Conservation (phyloP, 257 asterid genomes). For the Jaltomata sinuosa region DNA sequence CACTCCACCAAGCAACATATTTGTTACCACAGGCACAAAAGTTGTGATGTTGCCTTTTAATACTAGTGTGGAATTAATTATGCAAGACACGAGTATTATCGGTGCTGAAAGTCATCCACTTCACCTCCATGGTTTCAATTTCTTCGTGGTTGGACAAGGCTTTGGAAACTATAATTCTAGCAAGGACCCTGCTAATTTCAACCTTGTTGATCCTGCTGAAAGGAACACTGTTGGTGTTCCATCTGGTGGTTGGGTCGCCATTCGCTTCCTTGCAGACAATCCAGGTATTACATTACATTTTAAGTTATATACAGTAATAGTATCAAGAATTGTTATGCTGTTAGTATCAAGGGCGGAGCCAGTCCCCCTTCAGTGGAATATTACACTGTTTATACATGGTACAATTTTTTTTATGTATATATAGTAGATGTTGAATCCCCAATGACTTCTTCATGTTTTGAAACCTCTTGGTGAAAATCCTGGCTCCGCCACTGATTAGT, state of each 20-base stretch:
- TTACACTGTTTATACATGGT: no score
- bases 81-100: conserved; percentile 61
- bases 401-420: no score
- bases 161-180: conserved; percentile 45
- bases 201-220: conserved; percentile 52
- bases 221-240: conserved; percentile 62
- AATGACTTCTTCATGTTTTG: no score
- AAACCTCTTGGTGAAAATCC: no score
- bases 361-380: no score
- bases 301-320: not conserved
- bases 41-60: conserved; percentile 34
- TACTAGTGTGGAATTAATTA: conserved; percentile 40
- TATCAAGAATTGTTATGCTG: not conserved
- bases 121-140: conserved; percentile 63
- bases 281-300: conserved; percentile 33
- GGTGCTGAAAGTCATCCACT: conserved; percentile 58
- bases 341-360: no score
- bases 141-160: conserved; percentile 54
- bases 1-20: conserved; percentile 28
- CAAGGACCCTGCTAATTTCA: conserved; percentile 41
- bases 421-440: no score
- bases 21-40: conserved; percentile 39
- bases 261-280: conserved; percentile 57
- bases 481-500: no score
- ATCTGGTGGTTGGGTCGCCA: conserved; percentile 58